These are phyloP conservation scores for Penicillium subrubescens DNA, from an alignment of 495 filamentous ascomycete genomes.

Conservation along the genomic window DNA sequence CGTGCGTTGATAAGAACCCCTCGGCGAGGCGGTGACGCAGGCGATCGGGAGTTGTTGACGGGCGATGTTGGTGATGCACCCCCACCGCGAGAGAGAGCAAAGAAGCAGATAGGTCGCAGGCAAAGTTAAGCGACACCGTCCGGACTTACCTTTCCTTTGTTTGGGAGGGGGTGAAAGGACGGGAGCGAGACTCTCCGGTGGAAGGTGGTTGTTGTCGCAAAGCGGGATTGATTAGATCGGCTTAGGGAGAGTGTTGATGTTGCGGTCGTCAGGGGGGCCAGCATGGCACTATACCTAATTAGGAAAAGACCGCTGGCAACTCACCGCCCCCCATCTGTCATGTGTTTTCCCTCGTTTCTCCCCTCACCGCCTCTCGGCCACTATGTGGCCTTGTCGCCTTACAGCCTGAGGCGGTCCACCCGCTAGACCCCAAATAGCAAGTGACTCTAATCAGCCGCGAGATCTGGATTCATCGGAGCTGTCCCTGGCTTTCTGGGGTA, in stretches of 20 bases:
- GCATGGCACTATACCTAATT: slow-evolving; percentile 26
- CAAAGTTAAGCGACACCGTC: slow-evolving; percentile 8
- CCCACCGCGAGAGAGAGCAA: slow-evolving; percentile 27
- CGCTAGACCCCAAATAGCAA: slow-evolving; percentile 9
- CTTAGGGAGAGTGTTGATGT: slow-evolving; percentile 34
- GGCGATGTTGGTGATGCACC: slow-evolving; percentile 9
- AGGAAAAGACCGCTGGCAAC: slow-evolving; percentile 1
- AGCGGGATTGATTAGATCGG: slow-evolving; percentile 34
- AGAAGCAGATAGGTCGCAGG: slow-evolving; percentile 7
- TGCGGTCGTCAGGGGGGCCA: slow-evolving; percentile 33
- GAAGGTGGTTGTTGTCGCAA: slow-evolving; percentile 27
- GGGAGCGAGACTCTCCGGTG: slow-evolving; percentile 20
- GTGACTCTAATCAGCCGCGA: slow-evolving; percentile 15
- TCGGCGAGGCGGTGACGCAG: slow-evolving; percentile 48
- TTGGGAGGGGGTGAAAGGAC: neutral
- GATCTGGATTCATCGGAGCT: slow-evolving; percentile 27
- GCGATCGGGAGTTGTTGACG: slow-evolving; percentile 26
- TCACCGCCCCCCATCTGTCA: slow-evolving; percentile 8
- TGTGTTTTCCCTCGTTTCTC: neutral
- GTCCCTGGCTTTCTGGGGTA: slow-evolving; percentile 21
- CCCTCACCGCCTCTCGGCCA: neutral
- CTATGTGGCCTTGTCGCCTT: neutral
- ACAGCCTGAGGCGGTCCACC: slow-evolving; percentile 3
- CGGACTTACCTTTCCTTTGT: slow-evolving; percentile 17
- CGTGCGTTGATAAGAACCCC: slow-evolving; percentile 38